phyloP scores from a whole-genome alignment of 352 stramenopile genomes.

The Globisporangium radiosum region DNA sequence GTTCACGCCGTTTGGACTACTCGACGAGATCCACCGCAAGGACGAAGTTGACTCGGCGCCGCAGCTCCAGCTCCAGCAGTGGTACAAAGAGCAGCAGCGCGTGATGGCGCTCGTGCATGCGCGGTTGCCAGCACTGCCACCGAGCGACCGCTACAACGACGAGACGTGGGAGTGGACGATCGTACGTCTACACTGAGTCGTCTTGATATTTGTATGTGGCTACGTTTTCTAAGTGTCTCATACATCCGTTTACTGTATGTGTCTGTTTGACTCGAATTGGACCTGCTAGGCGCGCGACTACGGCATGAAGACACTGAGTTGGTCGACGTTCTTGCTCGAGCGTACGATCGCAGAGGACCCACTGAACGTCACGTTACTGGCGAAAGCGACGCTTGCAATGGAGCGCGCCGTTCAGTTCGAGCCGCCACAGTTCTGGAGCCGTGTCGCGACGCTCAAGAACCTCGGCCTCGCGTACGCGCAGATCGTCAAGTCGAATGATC shows the following conservation, averaged over 20 bases:
- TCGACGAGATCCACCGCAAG: conserved; percentile 44
- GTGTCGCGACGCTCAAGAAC: conserved; percentile 86
- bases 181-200: conserved; percentile 18
- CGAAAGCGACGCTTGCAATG: conserved; percentile 68
- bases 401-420: conserved; percentile 63
- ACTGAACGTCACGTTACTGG: conserved; percentile 56
- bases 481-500: conserved; percentile 81
- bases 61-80: conserved; percentile 22
- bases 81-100: conserved; percentile 36
- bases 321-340: conserved; percentile 87
- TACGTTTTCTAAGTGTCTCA: background rate
- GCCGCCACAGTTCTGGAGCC: conserved; percentile 49
- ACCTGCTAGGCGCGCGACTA: conserved; percentile 47
- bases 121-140: conserved; percentile 33
- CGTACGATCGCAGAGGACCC: conserved; percentile 67
- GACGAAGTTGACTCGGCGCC: conserved; percentile 6
- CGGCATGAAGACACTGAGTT: conserved; percentile 70
- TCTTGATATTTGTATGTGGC: background rate
- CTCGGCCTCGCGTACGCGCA: conserved; percentile 91
- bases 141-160: conserved; percentile 72
- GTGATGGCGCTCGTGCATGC: conserved; percentile 31
- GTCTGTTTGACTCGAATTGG: background rate
- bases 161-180: conserved; percentile 94
- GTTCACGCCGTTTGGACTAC: conserved; percentile 41
- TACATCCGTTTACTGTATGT: background rate